Evolutionary conservation across 495 filamentous ascomycete genomes (phyloP).

Genomic region (Xylaria scruposa): DNA sequence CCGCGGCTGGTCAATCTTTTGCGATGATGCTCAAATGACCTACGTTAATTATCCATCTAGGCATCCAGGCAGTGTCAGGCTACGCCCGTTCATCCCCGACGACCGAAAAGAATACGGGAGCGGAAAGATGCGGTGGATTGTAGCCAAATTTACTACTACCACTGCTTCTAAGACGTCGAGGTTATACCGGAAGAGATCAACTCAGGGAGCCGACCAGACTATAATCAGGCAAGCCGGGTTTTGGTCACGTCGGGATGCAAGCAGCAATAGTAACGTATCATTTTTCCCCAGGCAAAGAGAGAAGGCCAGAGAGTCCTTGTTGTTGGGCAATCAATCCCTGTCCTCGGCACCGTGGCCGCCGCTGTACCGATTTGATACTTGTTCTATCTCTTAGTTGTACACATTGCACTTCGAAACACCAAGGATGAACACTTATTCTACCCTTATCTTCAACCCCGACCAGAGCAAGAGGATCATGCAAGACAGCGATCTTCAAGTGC

Average conservation of each 20-base stretch:
- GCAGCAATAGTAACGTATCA: not conserved
- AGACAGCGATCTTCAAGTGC: not conserved
- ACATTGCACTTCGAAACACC: not conserved
- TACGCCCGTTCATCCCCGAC: not conserved
- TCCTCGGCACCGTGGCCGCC: slow-evolving; percentile 12
- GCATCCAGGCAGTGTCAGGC: not conserved
- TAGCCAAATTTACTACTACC: not conserved
- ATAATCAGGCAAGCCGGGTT: slow-evolving; percentile 8
- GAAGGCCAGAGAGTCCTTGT: not conserved
- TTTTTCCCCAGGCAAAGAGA: not conserved
- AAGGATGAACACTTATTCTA: slow-evolving; percentile 1
- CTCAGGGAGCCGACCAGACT: not conserved
- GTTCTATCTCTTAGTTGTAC: no score
- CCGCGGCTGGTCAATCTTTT: not conserved
- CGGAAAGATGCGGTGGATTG: not conserved
- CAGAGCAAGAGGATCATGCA: not conserved
- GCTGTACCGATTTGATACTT: slow-evolving; percentile 8
- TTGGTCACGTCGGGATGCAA: not conserved
- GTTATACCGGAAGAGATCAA: not conserved
- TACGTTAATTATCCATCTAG: not conserved
- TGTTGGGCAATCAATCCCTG: not conserved
- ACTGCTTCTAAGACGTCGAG: not conserved
- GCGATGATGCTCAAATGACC: slow-evolving; percentile 1
- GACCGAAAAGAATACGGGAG: not conserved
- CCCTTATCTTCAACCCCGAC: not conserved